phyloP scores from a whole-genome alignment of 176 grass and related monocot species.

The Carex parvula region DNA sequence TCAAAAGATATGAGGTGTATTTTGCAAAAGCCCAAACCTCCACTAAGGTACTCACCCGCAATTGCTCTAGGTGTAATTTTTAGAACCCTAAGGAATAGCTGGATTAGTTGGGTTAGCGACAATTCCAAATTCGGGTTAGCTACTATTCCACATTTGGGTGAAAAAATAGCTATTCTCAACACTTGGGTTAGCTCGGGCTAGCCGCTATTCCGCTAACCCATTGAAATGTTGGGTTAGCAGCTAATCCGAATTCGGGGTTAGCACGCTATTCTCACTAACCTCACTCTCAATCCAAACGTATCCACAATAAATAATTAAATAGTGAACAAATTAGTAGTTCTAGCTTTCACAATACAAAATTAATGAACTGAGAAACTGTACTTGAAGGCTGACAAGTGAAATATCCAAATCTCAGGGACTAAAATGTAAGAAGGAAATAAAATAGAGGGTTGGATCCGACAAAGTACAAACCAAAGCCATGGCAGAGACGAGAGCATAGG shows the following conservation, averaged over 20 bases:
- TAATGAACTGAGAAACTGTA: neutral
- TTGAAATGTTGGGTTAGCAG: no score
- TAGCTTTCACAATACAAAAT: neutral
- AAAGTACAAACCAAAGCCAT: constrained; percentile 50
- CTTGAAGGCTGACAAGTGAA: neutral
- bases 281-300: no score
- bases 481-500: constrained; percentile 71
- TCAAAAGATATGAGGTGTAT: neutral
- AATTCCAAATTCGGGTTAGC: no score
- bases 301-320: neutral
- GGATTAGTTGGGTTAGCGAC: no score
- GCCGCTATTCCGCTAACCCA: no score
- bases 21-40: neutral
- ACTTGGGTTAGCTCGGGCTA: no score
- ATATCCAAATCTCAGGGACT: neutral
- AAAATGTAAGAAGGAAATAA: neutral
- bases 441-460: neutral
- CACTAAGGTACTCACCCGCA: neutral
- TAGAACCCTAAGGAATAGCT: neutral
- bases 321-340: neutral
- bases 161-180: no score
- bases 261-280: no score
- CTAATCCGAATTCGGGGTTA: no score
- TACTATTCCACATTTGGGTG: no score
- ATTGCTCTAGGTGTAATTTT: neutral